Conservation (phyloP, 371 early-diverging fungal species). For the Actinomucor elegans region DNA sequence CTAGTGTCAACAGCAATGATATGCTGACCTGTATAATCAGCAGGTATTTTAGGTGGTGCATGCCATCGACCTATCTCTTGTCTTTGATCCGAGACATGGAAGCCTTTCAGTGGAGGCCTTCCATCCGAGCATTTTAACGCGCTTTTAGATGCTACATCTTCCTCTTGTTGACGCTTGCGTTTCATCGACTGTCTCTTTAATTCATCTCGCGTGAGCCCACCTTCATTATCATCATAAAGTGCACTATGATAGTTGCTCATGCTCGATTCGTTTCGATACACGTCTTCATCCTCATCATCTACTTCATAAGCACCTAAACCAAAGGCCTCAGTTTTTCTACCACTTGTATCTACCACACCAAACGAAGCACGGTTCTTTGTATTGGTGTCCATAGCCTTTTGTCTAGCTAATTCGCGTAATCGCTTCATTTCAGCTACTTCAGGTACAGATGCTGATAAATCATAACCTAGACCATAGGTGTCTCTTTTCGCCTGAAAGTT, state of each 20-base stretch:
- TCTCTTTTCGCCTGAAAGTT: constrained; percentile 59
- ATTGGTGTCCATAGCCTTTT: constrained; percentile 6
- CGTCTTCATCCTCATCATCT: constrained; percentile 52
- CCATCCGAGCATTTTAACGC: constrained; percentile 53
- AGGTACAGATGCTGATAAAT: constrained; percentile 62
- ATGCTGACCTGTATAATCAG: constrained; percentile 53
- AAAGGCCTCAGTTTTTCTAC: constrained; percentile 21
- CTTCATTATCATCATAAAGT: constrained; percentile 42
- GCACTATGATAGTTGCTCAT: constrained; percentile 32
- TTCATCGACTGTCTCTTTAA: constrained; percentile 10
- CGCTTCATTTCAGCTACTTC: constrained; percentile 61
- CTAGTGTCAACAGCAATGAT: background rate
- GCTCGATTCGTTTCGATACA: constrained; percentile 28
- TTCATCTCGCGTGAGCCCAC: constrained; percentile 18
- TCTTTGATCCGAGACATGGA: constrained; percentile 39
- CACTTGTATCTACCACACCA: constrained; percentile 20
- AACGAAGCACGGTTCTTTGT: constrained; percentile 30
- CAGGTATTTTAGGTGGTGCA: constrained; percentile 58
- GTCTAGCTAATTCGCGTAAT: constrained; percentile 25
- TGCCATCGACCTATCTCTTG: constrained; percentile 57
- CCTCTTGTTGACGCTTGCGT: constrained; percentile 7
- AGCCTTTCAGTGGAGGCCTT: constrained; percentile 57
- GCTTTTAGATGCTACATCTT: background rate
- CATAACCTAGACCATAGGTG: constrained; percentile 70
- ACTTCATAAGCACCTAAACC: constrained; percentile 51